These are phyloP conservation scores for Entophlyctis luteolus DNA, from an alignment of 192 early-diverging fungal species.

Conservation along the genomic window DNA sequence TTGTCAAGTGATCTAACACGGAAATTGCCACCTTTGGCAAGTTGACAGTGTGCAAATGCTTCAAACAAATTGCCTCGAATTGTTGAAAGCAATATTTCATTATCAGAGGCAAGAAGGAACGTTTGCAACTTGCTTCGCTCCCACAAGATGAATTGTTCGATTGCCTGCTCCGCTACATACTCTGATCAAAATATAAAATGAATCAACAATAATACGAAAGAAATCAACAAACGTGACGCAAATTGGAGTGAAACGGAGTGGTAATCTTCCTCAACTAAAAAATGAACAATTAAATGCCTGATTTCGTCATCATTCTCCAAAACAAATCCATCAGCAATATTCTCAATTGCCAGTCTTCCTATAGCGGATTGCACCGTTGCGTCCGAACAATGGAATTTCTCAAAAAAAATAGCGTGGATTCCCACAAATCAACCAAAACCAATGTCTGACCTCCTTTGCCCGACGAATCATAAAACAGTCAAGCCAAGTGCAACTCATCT, in stretches of 20 bases:
- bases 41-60: slow-evolving; percentile 1
- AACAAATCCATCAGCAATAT: slow-evolving; percentile 1
- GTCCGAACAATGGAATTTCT: neutral
- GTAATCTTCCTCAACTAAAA: neutral
- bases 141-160: neutral
- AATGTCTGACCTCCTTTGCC: neutral
- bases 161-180: neutral
- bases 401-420: slow-evolving; percentile 10
- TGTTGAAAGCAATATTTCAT: neutral
- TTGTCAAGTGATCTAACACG: neutral
- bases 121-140: slow-evolving; percentile 12
- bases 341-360: slow-evolving; percentile 2
- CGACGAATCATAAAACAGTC: neutral
- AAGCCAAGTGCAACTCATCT: slow-evolving; percentile 6
- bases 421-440: slow-evolving; percentile 7
- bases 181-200: neutral
- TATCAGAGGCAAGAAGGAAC: neutral
- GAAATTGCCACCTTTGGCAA: neutral
- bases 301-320: slow-evolving; percentile 9
- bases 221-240: neutral
- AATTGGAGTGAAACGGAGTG: neutral
- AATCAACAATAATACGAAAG: too few relatives aligned
- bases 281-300: slow-evolving; percentile 12
- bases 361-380: neutral
- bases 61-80: slow-evolving; percentile 5